Percentiles rank a stretch among this genome's conserved stretches.
phyloP scores from a whole-genome alignment of 805 yeast species.

The Isabelozyma heimii region DNA sequence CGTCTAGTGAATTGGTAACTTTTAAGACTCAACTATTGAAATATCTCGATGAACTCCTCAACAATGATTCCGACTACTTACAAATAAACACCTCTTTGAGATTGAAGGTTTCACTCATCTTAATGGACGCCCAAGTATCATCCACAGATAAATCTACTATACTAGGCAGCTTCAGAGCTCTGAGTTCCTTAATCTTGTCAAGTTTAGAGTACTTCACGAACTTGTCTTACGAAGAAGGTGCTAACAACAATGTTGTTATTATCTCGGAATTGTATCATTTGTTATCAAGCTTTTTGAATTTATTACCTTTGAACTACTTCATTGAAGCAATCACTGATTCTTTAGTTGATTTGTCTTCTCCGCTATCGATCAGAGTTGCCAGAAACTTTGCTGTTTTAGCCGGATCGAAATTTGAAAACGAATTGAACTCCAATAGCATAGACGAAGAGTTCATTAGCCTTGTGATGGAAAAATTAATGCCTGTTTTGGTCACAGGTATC shows the following conservation, averaged over 20 bases:
- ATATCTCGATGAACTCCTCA: slow-evolving; percentile 52
- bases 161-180: slow-evolving; percentile 30
- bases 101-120: slow-evolving; percentile 50
- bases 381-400: slow-evolving; percentile 62
- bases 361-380: slow-evolving; percentile 50
- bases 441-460: slow-evolving; percentile 45
- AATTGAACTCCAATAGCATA: slow-evolving; percentile 44
- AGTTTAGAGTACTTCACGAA: slow-evolving; percentile 34
- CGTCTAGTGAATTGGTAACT: slow-evolving; percentile 44
- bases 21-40: slow-evolving; percentile 53
- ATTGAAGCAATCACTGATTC: slow-evolving; percentile 53
- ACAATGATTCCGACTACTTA: slow-evolving; percentile 22
- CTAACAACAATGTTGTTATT: slow-evolving; percentile 16
- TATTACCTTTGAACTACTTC: slow-evolving; percentile 75
- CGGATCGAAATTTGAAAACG: slow-evolving; percentile 66
- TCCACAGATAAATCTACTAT: slow-evolving; percentile 25
- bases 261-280: slow-evolving; percentile 49
- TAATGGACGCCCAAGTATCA: slow-evolving; percentile 41
- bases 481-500: slow-evolving; percentile 44
- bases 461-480: slow-evolving; percentile 52
- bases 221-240: not conserved
- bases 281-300: slow-evolving; percentile 59
- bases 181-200: slow-evolving; percentile 32
- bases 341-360: slow-evolving; percentile 28
- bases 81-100: slow-evolving; percentile 31